Evolutionary conservation across 495 filamentous ascomycete genomes (phyloP), one percentile per base, ranked within the genome.

Genomic region (Tuber brumale): DNA sequence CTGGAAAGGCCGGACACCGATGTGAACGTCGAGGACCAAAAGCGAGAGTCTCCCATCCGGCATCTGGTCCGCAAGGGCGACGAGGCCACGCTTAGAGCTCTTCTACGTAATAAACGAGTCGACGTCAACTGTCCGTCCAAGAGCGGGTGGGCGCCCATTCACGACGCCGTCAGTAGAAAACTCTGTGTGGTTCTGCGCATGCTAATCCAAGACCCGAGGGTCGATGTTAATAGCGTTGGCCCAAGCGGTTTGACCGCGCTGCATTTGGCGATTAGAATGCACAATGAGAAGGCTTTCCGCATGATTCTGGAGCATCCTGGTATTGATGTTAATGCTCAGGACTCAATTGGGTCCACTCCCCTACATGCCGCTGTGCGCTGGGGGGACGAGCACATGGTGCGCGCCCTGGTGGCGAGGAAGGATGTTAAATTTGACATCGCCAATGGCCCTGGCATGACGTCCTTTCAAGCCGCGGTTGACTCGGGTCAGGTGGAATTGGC

Each of bases 11-110:
- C 57, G 10, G 57, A 66, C 57, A 66, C 16, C 14, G 57, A 66
- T 35, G 57, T 66, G 27, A 66, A 66, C 57, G 57, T 66, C 57
- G 57, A 66, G 27, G 31, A 66, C 27, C 57, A 66, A 66, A 66
- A 31, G 57, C 57, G 31, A 27, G 57, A 66, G 57, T 35, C 57
- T 6, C 57, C 57, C 57, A 31, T 66, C 27, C 27, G 31, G 27
- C 57, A 66, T 14, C 57, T 66, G 5, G 27, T 66, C 12, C 27
- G 57, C 27, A 66, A 66, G 31, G 57, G 57, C 57, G 57, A 66
- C 57, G 57, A 66, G 27, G 57, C 57, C 27, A 66, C 57, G 14
- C 57, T 66, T 27, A 31, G 57, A 9, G 27, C 57, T 35, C 57
- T 66, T 27, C 27, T 66, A 12, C 57, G 19, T 27, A 2, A 66